These are phyloP conservation scores for Pholiota adiposa DNA, from an alignment of 1,284 basidiomycete species.

Conservation along the genomic window DNA sequence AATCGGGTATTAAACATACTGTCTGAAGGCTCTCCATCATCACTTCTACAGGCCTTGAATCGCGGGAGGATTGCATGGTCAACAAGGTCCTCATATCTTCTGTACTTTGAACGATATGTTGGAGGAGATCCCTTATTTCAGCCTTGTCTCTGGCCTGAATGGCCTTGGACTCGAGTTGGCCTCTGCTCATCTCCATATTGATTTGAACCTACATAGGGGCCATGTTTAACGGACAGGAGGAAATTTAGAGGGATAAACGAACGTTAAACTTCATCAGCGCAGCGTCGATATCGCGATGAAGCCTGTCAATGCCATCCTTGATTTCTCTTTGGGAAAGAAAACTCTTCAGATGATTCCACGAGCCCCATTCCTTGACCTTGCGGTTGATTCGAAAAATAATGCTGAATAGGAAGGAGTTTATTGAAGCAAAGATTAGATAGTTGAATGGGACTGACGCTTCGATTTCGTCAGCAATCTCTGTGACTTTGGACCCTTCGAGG, in stretches of 20 bases:
- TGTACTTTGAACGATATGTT: conserved; percentile 35
- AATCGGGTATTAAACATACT: conserved; percentile 25
- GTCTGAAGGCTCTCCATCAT: conserved; percentile 48
- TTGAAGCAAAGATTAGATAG: neutral
- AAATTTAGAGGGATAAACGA: conserved; percentile 10
- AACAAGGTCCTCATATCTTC: conserved; percentile 36
- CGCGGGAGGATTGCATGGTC: conserved; percentile 23
- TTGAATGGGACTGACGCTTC: conserved; percentile 33
- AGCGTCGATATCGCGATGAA: conserved; percentile 42
- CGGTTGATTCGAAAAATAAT: conserved; percentile 36
- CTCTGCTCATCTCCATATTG: conserved; percentile 32
- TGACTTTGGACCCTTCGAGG: conserved; percentile 35
- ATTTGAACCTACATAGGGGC: conserved; percentile 30
- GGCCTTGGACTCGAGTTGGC: conserved; percentile 28
- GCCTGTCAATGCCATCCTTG: conserved; percentile 40
- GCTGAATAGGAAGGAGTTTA: conserved; percentile 24
- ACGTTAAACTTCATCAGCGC: conserved; percentile 41
- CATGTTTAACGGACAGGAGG: neutral
- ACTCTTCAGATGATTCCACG: conserved; percentile 38
- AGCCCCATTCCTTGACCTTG: conserved; percentile 42
- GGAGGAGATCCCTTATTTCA: conserved; percentile 43
- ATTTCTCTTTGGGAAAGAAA: conserved; percentile 44
- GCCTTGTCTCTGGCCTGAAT: conserved; percentile 38
- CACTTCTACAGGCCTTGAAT: conserved; percentile 35
- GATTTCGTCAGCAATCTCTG: conserved; percentile 40